Base-by-base conservation (phyloP, 192 early-diverging fungal species). In the Coemansia sp. region DNA sequence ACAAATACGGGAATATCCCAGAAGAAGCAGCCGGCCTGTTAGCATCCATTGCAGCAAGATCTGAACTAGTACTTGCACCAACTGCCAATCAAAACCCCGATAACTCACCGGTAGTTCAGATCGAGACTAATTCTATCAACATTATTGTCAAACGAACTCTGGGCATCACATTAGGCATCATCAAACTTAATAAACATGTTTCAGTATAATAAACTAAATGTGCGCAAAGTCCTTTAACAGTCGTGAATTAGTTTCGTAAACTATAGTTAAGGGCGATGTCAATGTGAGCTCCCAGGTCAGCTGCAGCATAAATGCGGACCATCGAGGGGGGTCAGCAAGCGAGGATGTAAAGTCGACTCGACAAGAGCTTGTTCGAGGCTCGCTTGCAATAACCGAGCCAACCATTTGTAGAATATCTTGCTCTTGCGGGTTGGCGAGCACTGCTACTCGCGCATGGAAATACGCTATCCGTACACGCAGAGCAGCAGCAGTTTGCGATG, bases 261-360 rank as follows among this genome's bases (percentile, higher is more conserved):
- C 60, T 21, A 57, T 48, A 8, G 60, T 37, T 15, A 60, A 54
- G 26, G 16, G 44, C 12, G 72, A 63, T 7, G 72, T 63, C 19
- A 67, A 37, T 19, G 69, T 7, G 23, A 76, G 66, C 59, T 76
- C 72, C 72, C 72, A 76, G n/a, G 61, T 67, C 28, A 77, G 55
- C 23, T 62, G 73, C 51, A 77, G 63, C 67, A 77, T 65, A 43
- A 70, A 77, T 33, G 36, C 61, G 15, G 72, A 57, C 66, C 59
- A 69, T 40, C 33, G 20, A 5, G 11, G 31, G 10, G 53, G 19
- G 20, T 1, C 16, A 9, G 53, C 20, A 12, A 36, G 26, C 3
- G 15, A 14, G 33, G 31, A 33, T 12, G 5, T 5, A 23, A 61
- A 53, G 15, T 51, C 38, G 3, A 61, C 26, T 6, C 18, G 45